Percentiles rank a stretch among this genome's conserved stretches.
Conservation (phyloP, 2,329 filamentous ascomycete genomes). For the Drechslerella coelobrocha region DNA sequence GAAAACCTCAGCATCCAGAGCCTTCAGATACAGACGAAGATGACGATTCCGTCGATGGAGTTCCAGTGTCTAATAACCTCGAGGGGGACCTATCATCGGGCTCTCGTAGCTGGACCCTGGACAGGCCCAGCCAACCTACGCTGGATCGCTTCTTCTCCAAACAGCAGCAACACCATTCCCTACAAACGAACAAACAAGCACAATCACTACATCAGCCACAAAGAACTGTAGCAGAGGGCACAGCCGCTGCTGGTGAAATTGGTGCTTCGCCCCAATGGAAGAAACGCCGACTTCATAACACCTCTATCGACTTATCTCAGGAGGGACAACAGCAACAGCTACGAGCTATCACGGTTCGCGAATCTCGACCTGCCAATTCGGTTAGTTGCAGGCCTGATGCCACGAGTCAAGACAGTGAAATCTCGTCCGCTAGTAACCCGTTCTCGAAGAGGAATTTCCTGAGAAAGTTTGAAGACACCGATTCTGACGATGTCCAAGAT, state of each 20-base stretch:
- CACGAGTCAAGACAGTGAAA: not conserved
- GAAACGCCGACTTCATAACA: not conserved
- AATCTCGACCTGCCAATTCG: not conserved
- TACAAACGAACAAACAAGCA: not conserved
- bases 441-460: slow-evolving; percentile 27
- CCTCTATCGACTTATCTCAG: not conserved
- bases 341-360: not conserved
- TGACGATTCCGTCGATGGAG: slow-evolving; percentile 4
- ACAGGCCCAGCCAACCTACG: slow-evolving; percentile 15
- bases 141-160: slow-evolving; percentile 25
- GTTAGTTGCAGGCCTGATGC: slow-evolving; percentile 7
- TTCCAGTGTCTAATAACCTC: slow-evolving; percentile 17
- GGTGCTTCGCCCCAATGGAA: not conserved
- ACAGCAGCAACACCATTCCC: slow-evolving; percentile 17
- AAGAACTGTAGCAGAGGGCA: not conserved
- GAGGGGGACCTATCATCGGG: not conserved
- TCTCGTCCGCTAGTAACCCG: not conserved
- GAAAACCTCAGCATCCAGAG: slow-evolving; percentile 11
- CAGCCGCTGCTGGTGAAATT: not conserved
- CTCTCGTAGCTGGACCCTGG: not conserved
- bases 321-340: not conserved
- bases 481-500: slow-evolving; percentile 4
- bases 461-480: slow-evolving; percentile 13
- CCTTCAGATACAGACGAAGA: slow-evolving; percentile 20
- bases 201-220: slow-evolving; percentile 9